Conservation (phyloP, 352 stramenopile genomes). For the Pythium phragmitis region DNA sequence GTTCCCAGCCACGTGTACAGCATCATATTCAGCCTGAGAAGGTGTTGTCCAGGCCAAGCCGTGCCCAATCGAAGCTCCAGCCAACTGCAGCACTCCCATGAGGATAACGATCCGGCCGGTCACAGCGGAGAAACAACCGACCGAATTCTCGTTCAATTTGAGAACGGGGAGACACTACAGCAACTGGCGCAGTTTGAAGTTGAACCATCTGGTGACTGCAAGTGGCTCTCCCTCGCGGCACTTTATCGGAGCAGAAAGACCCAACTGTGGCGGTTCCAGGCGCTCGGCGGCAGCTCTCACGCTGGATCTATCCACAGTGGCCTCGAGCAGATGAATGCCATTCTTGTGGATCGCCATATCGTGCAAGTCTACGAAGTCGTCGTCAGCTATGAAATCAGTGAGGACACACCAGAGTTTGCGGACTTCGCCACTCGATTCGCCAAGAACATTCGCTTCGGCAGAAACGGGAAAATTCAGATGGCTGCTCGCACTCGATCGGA, state of each 20-base stretch:
- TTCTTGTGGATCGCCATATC: conserved; percentile 50
- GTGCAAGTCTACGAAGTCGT: conserved; percentile 61
- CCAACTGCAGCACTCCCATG: conserved; percentile 42
- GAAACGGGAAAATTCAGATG: conserved; percentile 53
- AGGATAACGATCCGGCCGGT: background rate
- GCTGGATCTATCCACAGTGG: conserved; percentile 49
- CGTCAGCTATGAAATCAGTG: conserved; percentile 31
- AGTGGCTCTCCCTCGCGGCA: conserved; percentile 52
- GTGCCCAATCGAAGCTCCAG: background rate
- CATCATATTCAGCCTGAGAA: conserved; percentile 53
- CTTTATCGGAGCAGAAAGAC: conserved; percentile 55
- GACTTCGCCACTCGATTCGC: conserved; percentile 47
- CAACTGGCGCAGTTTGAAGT: conserved; percentile 49
- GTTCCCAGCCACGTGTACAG: conserved; percentile 49
- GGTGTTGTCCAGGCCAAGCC: conserved; percentile 1
- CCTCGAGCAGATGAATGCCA: conserved; percentile 50
- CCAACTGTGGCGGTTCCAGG: conserved; percentile 48
- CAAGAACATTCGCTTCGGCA: conserved; percentile 62
- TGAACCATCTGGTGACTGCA: conserved; percentile 28
- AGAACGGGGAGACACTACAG: conserved; percentile 52
- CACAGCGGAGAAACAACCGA: background rate
- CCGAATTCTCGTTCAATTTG: conserved; percentile 36
- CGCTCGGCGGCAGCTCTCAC: conserved; percentile 37
- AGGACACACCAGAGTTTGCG: conserved; percentile 27
- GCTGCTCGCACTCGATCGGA: conserved; percentile 16